These are phyloP conservation scores for Bolboschoenoplectus hybrid DNA, from an alignment of 202 grass and related monocot genomes.

Conservation along the genomic window DNA sequence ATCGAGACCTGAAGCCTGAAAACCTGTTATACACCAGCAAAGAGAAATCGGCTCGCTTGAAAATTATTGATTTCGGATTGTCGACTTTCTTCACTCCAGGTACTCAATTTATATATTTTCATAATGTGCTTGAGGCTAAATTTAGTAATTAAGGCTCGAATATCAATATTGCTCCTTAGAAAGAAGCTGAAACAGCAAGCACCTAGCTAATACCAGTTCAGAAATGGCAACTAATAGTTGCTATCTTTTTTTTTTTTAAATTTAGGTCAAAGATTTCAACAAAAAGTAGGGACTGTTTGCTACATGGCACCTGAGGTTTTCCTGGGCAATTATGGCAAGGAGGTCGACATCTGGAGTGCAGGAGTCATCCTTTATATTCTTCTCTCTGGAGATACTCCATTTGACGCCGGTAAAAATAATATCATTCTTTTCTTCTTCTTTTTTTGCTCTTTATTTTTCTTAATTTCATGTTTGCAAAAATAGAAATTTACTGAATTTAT, in stretches of 20 bases:
- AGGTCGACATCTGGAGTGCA: conserved; percentile 26
- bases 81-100: not conserved
- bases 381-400: not conserved
- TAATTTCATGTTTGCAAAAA: not conserved
- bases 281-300: not conserved
- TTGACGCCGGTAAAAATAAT: not conserved
- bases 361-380: conserved; percentile 15
- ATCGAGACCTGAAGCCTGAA: conserved; percentile 28
- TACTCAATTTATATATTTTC: not conserved
- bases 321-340: not conserved
- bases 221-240: not conserved
- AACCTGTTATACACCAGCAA: conserved; percentile 23
- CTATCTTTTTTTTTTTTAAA: not conserved
- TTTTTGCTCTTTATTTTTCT: not conserved
- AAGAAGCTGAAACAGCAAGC: not conserved
- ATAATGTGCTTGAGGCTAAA: conserved; percentile 11
- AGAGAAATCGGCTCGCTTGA: not conserved
- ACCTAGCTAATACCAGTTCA: not conserved
- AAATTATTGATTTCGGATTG: conserved; percentile 17
- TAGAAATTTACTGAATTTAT: not conserved
- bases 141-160: not conserved
- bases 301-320: conserved; percentile 35
- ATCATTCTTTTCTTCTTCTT: not conserved
- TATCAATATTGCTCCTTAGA: no score
- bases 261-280: conserved; percentile 7